Evolutionary conservation across 1,139 yeast species (phyloP), one percentile per base, ranked within the genome.

Genomic region (Lodderomyces oxycetoniae): DNA sequence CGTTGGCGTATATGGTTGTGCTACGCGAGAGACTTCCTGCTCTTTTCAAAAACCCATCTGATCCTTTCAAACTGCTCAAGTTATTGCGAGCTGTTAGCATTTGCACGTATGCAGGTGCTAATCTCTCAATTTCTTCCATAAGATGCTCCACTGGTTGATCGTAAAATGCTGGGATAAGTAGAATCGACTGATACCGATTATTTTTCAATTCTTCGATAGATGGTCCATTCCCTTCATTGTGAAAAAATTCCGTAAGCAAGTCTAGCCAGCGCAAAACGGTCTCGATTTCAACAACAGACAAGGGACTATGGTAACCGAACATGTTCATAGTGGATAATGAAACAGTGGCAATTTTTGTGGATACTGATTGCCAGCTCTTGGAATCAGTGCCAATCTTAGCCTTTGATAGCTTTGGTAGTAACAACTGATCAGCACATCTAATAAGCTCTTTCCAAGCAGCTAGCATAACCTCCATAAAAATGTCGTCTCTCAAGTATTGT

Each of bases 191-290:
- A 51, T 81, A 84, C 26, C 72, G 72, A 31, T 71, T 76, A 38
- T 77, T 76, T 44, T 79, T 80, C 48, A 86, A 59, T 8, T 74
- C 76, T 42, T 73, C 78, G 27, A 84, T 50, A 0, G 88, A 74
- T 0, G 93, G 93, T 0, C 95, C 95, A 33, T 81, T 82, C 1
- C 95, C 95, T 37, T 74, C 79, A 49, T 84, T 81, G 51, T 86
- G 79, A 59, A 87, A 86, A 52, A 85, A 86, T 40, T 79, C 87
- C 41, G 81, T 75, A 24, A 85, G 59, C 8, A 80, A 67, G 36
- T 76, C 67, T 15, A 84, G 55, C 95, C 95, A 87, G 1, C 75
- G 67, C 43, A 82, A 78, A 1, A 84, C 76, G 1, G 82, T 74
- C 38, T 81, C 88, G 28, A 83, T 63, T 51, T 87, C 95, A 28